phyloP scores from a whole-genome alignment of 345 rosid species.

The Noccaea caerulescens region DNA sequence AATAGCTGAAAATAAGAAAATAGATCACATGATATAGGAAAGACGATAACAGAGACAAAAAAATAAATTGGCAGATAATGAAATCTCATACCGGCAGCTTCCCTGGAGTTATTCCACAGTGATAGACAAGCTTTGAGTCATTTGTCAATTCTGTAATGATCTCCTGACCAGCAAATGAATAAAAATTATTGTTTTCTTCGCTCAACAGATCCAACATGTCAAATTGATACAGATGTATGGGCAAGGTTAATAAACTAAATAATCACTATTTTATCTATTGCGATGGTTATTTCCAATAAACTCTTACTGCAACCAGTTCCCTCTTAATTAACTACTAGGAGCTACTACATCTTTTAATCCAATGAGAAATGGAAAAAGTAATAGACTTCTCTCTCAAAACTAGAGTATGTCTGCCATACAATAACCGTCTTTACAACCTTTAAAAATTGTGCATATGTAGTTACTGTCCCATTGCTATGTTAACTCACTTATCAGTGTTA shows the following conservation, averaged over 20 bases:
- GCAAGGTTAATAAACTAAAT: conserved; percentile 12
- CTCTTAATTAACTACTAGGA: conserved; percentile 18
- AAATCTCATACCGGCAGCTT: conserved; percentile 80
- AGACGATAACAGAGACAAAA: conserved; percentile 15
- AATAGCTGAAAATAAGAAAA: conserved; percentile 66
- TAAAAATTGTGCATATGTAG: conserved; percentile 17
- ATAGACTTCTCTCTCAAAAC: conserved; percentile 21
- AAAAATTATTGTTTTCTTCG: conserved; percentile 25
- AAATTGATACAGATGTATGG: conserved; percentile 25
- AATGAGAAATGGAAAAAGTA: conserved; percentile 10
- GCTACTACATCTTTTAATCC: conserved; percentile 4
- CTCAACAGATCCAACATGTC: conserved; percentile 26
- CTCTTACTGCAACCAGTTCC: neutral
- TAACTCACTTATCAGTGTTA: conserved; percentile 20
- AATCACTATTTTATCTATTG: conserved; percentile 20
- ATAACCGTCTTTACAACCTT: conserved; percentile 1
- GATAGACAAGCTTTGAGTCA: conserved; percentile 90
- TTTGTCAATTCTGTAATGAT: conserved; percentile 69
- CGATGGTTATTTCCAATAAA: conserved; percentile 16
- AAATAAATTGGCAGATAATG: conserved; percentile 9
- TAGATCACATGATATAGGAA: conserved; percentile 31
- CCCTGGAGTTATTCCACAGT: conserved; percentile 89
- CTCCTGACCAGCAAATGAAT: conserved; percentile 57
- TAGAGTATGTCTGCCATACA: conserved; percentile 5
- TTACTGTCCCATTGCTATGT: neutral